Evolutionary conservation across 2,329 filamentous ascomycete genomes (phyloP).

Genomic region (Pseudophaeomoniella oleicola): DNA sequence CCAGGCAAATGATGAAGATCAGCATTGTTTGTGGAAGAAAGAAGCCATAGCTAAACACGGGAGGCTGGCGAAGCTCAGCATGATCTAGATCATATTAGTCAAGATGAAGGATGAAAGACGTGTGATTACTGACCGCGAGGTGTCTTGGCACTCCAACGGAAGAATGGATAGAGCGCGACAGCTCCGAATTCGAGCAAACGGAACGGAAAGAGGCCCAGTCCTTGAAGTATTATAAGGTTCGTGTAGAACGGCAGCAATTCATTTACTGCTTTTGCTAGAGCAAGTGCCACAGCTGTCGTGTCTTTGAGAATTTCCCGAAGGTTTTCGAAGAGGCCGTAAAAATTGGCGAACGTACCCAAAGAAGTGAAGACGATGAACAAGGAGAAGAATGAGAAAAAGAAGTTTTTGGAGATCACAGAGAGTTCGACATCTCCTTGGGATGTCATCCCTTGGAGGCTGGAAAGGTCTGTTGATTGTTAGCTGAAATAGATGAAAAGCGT

Average conservation of each 20-base stretch:
- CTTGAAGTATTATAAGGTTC: conserved; percentile 87
- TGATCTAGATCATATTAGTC: conserved; percentile 41
- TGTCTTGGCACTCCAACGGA: conserved; percentile 64
- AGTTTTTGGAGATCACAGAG: conserved; percentile 94
- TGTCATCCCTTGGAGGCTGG: conserved; percentile 84
- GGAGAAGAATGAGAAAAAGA: conserved; percentile 99
- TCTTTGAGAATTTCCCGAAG: conserved; percentile 64
- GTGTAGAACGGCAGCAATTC: conserved; percentile 71
- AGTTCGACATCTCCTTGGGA: conserved; percentile 90
- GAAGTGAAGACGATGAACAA: conserved; percentile 91
- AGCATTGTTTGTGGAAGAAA: conserved; percentile 86
- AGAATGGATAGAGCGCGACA: conserved; percentile 69
- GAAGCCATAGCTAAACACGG: conserved; percentile 88
- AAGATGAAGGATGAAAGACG: conserved; percentile 2
- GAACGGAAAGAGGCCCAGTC: conserved; percentile 85
- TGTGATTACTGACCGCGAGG: conserved; percentile 44
- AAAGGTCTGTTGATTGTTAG: conserved; percentile 40
- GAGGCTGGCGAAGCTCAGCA: conserved; percentile 65
- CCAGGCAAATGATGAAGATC: conserved; percentile 86
- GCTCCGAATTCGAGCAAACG: conserved; percentile 80
- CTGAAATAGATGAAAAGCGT: background rate
- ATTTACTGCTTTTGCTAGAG: conserved; percentile 62
- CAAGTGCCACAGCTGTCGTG: conserved; percentile 60
- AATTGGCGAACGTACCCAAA: conserved; percentile 64
- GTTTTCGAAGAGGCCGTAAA: conserved; percentile 48